Conservation (phyloP, 129 eudicot species). For the Centella asiatica region DNA sequence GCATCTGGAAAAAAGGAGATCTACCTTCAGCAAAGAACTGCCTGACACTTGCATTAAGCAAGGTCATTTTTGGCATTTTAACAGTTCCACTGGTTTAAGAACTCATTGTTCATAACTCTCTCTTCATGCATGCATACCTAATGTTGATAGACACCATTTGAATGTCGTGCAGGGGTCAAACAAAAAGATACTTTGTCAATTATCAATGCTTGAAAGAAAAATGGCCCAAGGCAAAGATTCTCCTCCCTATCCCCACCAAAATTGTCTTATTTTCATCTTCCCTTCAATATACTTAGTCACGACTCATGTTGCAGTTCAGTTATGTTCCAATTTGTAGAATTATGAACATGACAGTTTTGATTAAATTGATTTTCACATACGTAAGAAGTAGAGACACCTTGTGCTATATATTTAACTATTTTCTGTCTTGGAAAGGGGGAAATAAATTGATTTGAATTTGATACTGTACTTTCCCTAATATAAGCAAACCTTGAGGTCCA, state of each 20-base stretch:
- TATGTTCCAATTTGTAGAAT: background rate
- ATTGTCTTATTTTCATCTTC: background rate
- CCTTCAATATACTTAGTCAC: background rate
- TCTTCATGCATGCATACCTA: conserved; percentile 1
- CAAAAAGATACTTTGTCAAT: conserved; percentile 76
- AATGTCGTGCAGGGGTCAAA: conserved; percentile 55
- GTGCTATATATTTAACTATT: too few relatives aligned
- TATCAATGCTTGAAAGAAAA: conserved; percentile 98
- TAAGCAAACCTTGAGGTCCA: too few relatives aligned
- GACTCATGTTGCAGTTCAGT: conserved; percentile 4
- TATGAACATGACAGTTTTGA: too few relatives aligned
- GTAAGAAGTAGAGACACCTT: too few relatives aligned
- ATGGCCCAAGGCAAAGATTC: conserved; percentile 77
- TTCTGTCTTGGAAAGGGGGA: too few relatives aligned
- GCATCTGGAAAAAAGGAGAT: conserved; percentile 98
- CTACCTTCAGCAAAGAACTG: conserved; percentile 71
- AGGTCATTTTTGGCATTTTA: conserved; percentile 37
- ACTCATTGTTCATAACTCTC: background rate
- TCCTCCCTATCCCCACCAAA: background rate
- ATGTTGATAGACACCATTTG: conserved; percentile 8
- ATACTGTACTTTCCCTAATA: too few relatives aligned
- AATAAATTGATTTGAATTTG: too few relatives aligned
- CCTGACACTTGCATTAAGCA: conserved; percentile 66
- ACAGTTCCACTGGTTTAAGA: background rate
- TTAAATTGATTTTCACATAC: too few relatives aligned